phyloP scores from a whole-genome alignment of 2,329 filamentous ascomycete species.

The Sclerotinia minor region DNA sequence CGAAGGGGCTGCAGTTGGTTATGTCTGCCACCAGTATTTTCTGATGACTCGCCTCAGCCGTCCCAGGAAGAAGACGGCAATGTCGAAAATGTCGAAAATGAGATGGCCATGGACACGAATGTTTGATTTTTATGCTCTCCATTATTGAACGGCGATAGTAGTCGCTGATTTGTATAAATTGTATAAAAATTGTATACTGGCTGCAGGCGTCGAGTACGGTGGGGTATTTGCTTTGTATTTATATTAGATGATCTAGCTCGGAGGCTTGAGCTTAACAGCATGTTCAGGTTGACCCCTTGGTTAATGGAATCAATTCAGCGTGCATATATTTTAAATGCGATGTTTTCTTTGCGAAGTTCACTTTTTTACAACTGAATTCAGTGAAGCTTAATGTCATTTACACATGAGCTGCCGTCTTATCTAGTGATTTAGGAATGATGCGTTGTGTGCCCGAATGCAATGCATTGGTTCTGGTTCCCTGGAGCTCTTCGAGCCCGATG shows the following conservation, averaged over 20 bases:
- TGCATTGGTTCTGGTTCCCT: background rate
- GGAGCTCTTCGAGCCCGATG: background rate
- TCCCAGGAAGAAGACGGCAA: background rate
- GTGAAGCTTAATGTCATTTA: background rate
- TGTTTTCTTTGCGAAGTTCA: too few species aligned
- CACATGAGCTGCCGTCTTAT: background rate
- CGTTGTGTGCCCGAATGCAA: background rate
- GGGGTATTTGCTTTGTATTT: background rate
- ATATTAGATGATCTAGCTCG: background rate
- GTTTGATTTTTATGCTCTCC: background rate
- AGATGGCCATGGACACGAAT: background rate
- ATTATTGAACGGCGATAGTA: background rate
- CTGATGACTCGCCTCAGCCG: background rate
- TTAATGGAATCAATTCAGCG: too few species aligned
- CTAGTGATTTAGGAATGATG: background rate
- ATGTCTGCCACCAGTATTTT: slow-evolving; percentile 35
- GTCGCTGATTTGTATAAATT: background rate
- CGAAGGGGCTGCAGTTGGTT: slow-evolving; percentile 43
- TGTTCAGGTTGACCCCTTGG: background rate
- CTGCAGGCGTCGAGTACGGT: background rate
- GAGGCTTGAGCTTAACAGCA: background rate
- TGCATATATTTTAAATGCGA: background rate
- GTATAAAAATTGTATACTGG: background rate
- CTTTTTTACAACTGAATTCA: background rate
- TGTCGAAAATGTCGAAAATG: too few species aligned